Conservation (phyloP, 495 filamentous ascomycete species). For the Wilcoxina mikolae region DNA sequence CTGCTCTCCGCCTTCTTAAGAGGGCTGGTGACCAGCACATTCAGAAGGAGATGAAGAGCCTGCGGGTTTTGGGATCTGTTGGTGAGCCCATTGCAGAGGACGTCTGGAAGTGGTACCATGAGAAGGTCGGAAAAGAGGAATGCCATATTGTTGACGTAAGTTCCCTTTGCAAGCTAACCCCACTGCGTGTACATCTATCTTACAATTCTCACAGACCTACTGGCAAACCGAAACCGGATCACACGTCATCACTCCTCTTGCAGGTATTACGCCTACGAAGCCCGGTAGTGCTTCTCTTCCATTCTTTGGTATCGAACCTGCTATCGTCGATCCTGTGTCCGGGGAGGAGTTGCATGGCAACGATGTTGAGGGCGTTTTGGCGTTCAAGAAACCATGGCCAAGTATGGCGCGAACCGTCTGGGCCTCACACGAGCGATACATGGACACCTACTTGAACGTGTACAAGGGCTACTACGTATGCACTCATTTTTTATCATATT, state of each 20-base stretch:
- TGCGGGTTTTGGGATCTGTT: constrained; percentile 88
- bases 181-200: neutral
- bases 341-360: constrained; percentile 90
- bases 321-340: constrained; percentile 92
- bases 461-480: constrained; percentile 97
- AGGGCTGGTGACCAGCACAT: constrained; percentile 86
- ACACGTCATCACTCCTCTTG: constrained; percentile 69
- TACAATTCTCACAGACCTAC: constrained; percentile 62
- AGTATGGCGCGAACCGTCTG: constrained; percentile 98
- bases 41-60: constrained; percentile 70
- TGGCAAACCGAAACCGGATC: constrained; percentile 99
- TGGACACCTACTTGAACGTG: constrained; percentile 96
- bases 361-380: constrained; percentile 93
- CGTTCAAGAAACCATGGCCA: constrained; percentile 97
- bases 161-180: constrained; percentile 12
- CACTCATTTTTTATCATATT: constrained; percentile 9
- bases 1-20: constrained; percentile 83
- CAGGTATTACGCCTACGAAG: constrained; percentile 63
- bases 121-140: constrained; percentile 85
- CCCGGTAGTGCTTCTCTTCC: constrained; percentile 62
- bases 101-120: constrained; percentile 99
- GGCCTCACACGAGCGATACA: constrained; percentile 94
- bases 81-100: constrained; percentile 97
- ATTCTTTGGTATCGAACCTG: constrained; percentile 97
- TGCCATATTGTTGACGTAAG: constrained; percentile 89